Percentiles rank a stretch among this genome's conserved stretches.
These are phyloP conservation scores for Jaltomata sinuosa DNA, from an alignment of 257 asterid species.

Conservation along the genomic window DNA sequence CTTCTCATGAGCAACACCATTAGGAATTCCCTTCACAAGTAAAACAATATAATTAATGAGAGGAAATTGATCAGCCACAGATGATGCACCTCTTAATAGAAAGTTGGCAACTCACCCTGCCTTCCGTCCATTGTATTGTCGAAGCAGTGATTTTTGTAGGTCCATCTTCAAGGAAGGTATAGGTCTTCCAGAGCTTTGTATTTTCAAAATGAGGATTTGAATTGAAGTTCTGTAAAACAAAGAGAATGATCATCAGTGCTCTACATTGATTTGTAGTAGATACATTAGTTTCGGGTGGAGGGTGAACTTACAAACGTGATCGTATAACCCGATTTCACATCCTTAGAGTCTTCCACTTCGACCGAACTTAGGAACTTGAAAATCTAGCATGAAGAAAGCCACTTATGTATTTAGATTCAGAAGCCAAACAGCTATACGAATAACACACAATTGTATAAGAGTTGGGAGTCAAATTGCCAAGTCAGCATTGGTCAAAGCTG, in stretches of 20 bases:
- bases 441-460: not conserved
- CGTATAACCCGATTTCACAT: slow-evolving; percentile 89
- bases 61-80: not conserved
- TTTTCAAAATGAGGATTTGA: slow-evolving; percentile 83
- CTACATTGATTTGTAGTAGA: not conserved
- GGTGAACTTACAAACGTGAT: slow-evolving; percentile 66
- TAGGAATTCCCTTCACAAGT: slow-evolving; percentile 55
- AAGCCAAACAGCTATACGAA: not conserved
- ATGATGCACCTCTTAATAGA: not conserved
- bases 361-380: slow-evolving; percentile 74
- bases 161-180: slow-evolving; percentile 82
- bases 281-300: not conserved
- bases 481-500: not conserved
- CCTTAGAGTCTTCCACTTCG: slow-evolving; percentile 88
- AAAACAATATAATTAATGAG: slow-evolving; percentile 14
- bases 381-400: slow-evolving; percentile 29
- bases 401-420: not conserved
- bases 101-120: slow-evolving; percentile 48
- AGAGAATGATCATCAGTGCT: not conserved
- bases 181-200: slow-evolving; percentile 70
- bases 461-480: not conserved
- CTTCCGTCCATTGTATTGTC: slow-evolving; percentile 85
- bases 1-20: slow-evolving; percentile 71
- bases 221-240: slow-evolving; percentile 49
- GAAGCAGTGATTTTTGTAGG: slow-evolving; percentile 69